Conservation (phyloP, 768 basidiomycete genomes). For the Kockovaella imperatae region DNA sequence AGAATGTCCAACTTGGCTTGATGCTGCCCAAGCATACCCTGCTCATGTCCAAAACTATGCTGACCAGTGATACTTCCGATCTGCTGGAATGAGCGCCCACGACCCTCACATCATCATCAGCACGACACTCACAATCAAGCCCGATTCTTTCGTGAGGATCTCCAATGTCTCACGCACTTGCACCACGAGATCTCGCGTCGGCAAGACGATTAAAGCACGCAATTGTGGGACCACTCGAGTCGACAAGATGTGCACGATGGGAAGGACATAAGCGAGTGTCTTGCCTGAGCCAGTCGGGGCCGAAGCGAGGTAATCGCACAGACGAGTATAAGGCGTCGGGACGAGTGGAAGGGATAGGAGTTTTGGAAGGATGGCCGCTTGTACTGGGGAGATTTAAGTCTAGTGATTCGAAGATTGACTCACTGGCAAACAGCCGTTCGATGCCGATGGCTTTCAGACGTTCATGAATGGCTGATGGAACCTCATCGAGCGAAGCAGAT, state of each 20-base stretch:
- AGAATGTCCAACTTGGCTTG: constrained; percentile 78
- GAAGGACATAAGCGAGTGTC: constrained; percentile 90
- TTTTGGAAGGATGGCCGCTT: constrained; percentile 77
- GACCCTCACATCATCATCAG: not conserved
- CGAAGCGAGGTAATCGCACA: constrained; percentile 80
- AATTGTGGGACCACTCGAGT: constrained; percentile 69
- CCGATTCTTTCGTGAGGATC: constrained; percentile 69
- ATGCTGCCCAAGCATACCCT: constrained; percentile 66
- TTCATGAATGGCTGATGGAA: constrained; percentile 55
- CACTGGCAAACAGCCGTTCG: constrained; percentile 81
- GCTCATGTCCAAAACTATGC: constrained; percentile 88
- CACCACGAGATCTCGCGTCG: constrained; percentile 83
- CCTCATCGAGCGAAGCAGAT: constrained; percentile 15
- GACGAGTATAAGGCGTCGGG: constrained; percentile 60
- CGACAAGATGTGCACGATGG: constrained; percentile 78
- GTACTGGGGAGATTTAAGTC: constrained; percentile 53
- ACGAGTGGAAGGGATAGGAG: constrained; percentile 51
- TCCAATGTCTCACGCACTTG: constrained; percentile 94
- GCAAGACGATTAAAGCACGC: constrained; percentile 79
- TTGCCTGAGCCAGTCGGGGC: constrained; percentile 98
- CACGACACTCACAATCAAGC: constrained; percentile 59
- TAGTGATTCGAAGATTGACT: constrained; percentile 24
- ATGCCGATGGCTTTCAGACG: constrained; percentile 70
- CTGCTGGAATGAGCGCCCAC: constrained; percentile 36
- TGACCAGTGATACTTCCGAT: constrained; percentile 83